These are phyloP conservation scores for Annulohypoxylon maeteangense DNA, from an alignment of 495 filamentous ascomycete species.

Conservation along the genomic window DNA sequence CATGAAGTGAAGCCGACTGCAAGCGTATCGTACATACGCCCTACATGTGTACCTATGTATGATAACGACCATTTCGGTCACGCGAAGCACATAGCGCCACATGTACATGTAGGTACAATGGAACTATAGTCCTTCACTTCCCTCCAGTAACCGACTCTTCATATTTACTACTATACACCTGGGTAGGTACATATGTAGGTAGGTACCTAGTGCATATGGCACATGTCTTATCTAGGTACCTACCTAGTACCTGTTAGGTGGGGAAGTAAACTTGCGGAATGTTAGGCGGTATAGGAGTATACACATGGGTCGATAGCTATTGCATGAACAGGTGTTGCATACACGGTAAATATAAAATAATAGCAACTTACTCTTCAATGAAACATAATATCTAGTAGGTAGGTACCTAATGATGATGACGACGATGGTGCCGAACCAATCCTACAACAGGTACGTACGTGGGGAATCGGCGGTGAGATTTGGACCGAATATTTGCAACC, in stretches of 20 bases:
- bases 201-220: too few relatives aligned
- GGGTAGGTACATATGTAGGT: conserved; percentile 10
- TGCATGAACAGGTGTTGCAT: neutral
- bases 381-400: too few relatives aligned
- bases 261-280: neutral
- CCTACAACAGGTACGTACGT: conserved; percentile 6
- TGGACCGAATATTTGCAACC: conserved; percentile 10
- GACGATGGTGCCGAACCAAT: conserved; percentile 4
- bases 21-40: conserved; percentile 21
- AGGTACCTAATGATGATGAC: neutral
- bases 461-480: conserved; percentile 39
- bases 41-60: neutral
- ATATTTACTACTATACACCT: neutral
- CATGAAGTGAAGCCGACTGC: conserved; percentile 23
- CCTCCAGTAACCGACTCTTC: conserved; percentile 11
- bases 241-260: neutral
- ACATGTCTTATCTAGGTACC: neutral
- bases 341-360: neutral
- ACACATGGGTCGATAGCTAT: neutral
- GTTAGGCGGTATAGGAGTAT: neutral
- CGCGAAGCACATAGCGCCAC: conserved; percentile 21
- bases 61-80: conserved; percentile 3
- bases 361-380: neutral
- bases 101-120: too few relatives aligned
- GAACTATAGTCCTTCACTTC: neutral